Percentiles rank a stretch among this genome's conserved stretches.
Conservation (phyloP, 495 filamentous ascomycete species). For the Trichocladium antarcticum region DNA sequence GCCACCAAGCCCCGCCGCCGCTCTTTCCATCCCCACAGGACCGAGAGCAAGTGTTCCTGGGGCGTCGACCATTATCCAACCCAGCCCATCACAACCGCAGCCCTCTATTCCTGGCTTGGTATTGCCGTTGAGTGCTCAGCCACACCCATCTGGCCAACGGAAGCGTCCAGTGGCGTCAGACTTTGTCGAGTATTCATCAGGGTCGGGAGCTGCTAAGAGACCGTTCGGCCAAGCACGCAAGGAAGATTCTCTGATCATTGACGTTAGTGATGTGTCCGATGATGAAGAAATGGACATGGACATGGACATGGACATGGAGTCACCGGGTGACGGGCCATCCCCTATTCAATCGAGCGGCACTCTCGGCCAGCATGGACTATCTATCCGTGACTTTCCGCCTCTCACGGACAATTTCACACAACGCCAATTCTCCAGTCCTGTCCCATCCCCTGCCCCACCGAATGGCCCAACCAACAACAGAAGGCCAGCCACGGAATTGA, state of each 20-base stretch:
- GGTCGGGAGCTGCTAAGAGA: conserved; percentile 43
- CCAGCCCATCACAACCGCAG: background rate
- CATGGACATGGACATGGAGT: conserved; percentile 41
- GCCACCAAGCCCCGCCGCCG: background rate
- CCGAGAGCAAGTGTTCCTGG: background rate
- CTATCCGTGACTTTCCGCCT: conserved; percentile 37
- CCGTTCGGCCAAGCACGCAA: conserved; percentile 47
- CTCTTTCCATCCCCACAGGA: background rate
- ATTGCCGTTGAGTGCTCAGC: conserved; percentile 4
- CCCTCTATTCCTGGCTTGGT: conserved; percentile 10
- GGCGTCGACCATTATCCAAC: background rate
- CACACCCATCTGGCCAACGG: conserved; percentile 24
- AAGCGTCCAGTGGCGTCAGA: conserved; percentile 84
- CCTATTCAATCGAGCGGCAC: conserved; percentile 14
- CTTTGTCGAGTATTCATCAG: conserved; percentile 51
- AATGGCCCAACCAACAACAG: conserved; percentile 6
- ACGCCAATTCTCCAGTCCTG: conserved; percentile 31
- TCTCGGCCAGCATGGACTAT: conserved; percentile 23
- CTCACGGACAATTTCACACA: conserved; percentile 30
- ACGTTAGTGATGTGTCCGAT: conserved; percentile 51
- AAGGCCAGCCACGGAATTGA: conserved; percentile 43
- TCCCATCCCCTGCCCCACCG: conserved; percentile 33
- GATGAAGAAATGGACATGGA: conserved; percentile 44
- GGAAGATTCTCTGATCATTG: conserved; percentile 52
- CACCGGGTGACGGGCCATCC: conserved; percentile 30